Evolutionary conservation across 2,329 filamentous ascomycete species (phyloP).

Genomic region (Pyrenophora graminea): DNA sequence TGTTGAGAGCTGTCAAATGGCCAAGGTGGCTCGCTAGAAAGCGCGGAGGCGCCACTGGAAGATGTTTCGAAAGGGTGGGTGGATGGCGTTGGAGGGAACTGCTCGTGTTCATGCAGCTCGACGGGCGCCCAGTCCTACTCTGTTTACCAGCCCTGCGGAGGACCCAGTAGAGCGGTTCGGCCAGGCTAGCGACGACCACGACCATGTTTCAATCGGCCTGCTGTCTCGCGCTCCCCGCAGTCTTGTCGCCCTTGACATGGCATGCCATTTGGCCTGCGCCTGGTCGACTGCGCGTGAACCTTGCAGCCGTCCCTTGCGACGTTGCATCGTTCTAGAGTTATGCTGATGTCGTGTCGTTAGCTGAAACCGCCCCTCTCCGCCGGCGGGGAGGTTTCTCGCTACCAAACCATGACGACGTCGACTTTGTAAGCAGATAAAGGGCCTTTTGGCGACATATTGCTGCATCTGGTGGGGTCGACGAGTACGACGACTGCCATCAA

Average conservation of each 20-base stretch:
- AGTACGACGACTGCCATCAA: too few species aligned
- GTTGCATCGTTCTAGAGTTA: slow-evolving; percentile 12
- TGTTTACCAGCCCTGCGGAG: slow-evolving; percentile 24
- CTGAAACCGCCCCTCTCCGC: slow-evolving; percentile 9
- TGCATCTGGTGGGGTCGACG: too few species aligned
- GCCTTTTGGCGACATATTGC: background rate
- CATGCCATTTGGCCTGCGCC: slow-evolving; percentile 9
- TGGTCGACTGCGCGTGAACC: slow-evolving; percentile 8
- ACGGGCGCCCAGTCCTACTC: slow-evolving; percentile 9
- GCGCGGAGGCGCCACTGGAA: background rate
- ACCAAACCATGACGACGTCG: slow-evolving; percentile 1
- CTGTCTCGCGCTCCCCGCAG: slow-evolving; percentile 19
- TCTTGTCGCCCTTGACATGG: slow-evolving; percentile 22
- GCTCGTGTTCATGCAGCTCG: slow-evolving; percentile 15
- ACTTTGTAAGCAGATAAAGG: background rate
- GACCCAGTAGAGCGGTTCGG: slow-evolving; percentile 26
- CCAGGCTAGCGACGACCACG: slow-evolving; percentile 23
- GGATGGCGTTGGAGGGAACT: slow-evolving; percentile 1
- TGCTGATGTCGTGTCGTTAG: slow-evolving; percentile 8
- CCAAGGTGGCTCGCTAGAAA: slow-evolving; percentile 4
- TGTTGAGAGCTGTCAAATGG: slow-evolving; percentile 1
- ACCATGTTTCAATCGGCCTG: slow-evolving; percentile 28
- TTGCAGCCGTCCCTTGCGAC: slow-evolving; percentile 10
- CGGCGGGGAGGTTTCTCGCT: slow-evolving; percentile 4
- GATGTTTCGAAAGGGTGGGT: slow-evolving; percentile 3